Conservation (phyloP, 768 basidiomycete species). For the Pleurotus pulmonarius region DNA sequence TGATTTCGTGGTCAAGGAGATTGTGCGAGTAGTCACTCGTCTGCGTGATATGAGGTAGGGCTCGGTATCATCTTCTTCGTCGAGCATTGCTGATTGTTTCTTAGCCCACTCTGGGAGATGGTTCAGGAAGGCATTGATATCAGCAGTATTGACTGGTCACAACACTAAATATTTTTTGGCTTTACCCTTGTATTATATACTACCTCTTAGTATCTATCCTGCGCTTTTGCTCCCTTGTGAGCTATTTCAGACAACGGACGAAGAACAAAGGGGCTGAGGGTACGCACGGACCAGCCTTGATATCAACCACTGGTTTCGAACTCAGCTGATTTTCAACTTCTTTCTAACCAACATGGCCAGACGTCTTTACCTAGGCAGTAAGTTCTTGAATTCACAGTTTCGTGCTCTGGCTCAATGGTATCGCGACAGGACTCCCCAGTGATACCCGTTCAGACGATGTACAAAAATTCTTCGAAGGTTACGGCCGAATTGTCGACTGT, state of each 20-base stretch:
- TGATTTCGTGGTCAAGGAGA: slow-evolving; percentile 88
- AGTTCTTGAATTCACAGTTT: slow-evolving; percentile 16
- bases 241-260: no score
- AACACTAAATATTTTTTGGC: slow-evolving; percentile 46
- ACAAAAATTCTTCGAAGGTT: slow-evolving; percentile 85
- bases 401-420: not conserved
- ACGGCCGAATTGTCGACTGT: slow-evolving; percentile 85
- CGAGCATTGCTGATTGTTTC: slow-evolving; percentile 7
- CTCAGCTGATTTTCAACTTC: slow-evolving; percentile 35
- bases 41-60: slow-evolving; percentile 90
- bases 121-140: slow-evolving; percentile 98
- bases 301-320: slow-evolving; percentile 33
- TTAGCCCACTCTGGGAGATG: slow-evolving; percentile 98
- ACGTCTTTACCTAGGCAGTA: slow-evolving; percentile 85
- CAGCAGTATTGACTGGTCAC: slow-evolving; percentile 92
- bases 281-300: slow-evolving; percentile 16
- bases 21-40: slow-evolving; percentile 80
- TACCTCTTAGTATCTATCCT: not conserved
- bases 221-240: not conserved
- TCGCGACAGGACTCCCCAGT: slow-evolving; percentile 64
- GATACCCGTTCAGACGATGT: slow-evolving; percentile 85
- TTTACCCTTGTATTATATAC: slow-evolving; percentile 2
- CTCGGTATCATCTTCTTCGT: not conserved
- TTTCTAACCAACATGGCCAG: slow-evolving; percentile 63
- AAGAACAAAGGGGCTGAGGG: no score